Conservation (phyloP, 2,329 filamentous ascomycete genomes). For the Coniochaeta pulveracea region DNA sequence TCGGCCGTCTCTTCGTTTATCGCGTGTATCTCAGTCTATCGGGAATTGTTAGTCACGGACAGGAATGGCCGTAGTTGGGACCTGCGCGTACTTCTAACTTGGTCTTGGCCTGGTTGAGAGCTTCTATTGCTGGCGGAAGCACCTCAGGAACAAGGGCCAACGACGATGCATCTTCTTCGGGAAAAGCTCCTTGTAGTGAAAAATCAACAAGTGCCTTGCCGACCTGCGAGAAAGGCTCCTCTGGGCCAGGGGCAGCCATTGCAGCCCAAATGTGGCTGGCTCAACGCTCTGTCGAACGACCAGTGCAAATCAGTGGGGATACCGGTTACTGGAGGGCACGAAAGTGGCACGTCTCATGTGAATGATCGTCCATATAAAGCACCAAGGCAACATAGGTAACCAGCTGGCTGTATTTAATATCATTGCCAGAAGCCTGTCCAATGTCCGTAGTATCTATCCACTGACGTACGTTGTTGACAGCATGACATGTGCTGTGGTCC, state of each 20-base stretch:
- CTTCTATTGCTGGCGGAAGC: slow-evolving; percentile 28
- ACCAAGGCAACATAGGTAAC: no score
- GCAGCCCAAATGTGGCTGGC: no score
- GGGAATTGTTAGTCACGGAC: slow-evolving; percentile 1
- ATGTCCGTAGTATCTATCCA: no score
- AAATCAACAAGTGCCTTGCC: slow-evolving; percentile 55
- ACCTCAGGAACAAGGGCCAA: slow-evolving; percentile 20
- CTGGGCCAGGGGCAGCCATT: slow-evolving; percentile 9
- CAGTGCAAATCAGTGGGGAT: no score
- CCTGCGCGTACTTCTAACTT: slow-evolving; percentile 30
- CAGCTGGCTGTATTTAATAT: no score
- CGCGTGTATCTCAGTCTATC: slow-evolving; percentile 58
- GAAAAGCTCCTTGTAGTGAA: slow-evolving; percentile 34
- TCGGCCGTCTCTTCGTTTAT: slow-evolving; percentile 68
- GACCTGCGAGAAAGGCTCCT: slow-evolving; percentile 9
- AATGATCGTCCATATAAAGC: no score
- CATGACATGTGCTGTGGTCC: no score
- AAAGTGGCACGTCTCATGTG: no score
- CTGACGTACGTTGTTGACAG: no score
- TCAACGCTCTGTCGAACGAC: no score
- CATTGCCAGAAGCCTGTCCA: no score
- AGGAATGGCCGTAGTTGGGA: slow-evolving; percentile 1
- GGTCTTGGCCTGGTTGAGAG: slow-evolving; percentile 28
- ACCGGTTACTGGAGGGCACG: no score
- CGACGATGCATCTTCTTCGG: slow-evolving; percentile 32